These are phyloP conservation scores for Glebionis coronaria DNA, from an alignment of 129 eudicot species.

Conservation along the genomic window DNA sequence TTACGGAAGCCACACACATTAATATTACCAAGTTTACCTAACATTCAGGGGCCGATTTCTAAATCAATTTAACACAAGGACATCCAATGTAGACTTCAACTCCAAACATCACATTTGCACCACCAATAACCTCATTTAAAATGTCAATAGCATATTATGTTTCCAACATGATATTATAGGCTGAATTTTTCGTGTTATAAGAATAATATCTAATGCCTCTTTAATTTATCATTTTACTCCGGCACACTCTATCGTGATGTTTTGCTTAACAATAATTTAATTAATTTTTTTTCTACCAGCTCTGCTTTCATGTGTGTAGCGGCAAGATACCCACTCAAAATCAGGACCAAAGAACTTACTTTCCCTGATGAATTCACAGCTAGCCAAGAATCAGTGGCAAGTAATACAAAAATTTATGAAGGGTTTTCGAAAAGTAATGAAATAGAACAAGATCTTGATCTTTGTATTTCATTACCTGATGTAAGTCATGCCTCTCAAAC, in stretches of 20 bases:
- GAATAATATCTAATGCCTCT: neutral
- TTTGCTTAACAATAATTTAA: conserved; percentile 5
- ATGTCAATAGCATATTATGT: neutral
- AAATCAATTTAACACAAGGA: neutral
- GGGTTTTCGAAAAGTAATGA: conserved; percentile 13
- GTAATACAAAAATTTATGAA: conserved; percentile 11
- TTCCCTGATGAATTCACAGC: conserved; percentile 7
- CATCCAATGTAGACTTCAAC: neutral
- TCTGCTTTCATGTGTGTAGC: conserved; percentile 60
- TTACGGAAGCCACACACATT: neutral
- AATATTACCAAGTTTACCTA: neutral
- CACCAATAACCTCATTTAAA: neutral
- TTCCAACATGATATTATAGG: neutral
- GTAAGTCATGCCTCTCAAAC: neutral
- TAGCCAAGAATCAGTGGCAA: conserved; percentile 31
- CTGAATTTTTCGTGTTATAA: neutral
- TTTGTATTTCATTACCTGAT: conserved; percentile 19
- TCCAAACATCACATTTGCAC: neutral
- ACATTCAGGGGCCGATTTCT: neutral
- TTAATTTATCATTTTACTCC: neutral
- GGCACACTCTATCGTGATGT: neutral
- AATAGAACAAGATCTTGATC: conserved; percentile 15
- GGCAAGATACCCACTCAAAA: conserved; percentile 46
- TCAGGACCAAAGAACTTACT: conserved; percentile 19
- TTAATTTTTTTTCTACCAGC: conserved; percentile 36